Evolutionary conservation across 768 basidiomycete species (phyloP).

Genomic region (Naganishia onofrii): DNA sequence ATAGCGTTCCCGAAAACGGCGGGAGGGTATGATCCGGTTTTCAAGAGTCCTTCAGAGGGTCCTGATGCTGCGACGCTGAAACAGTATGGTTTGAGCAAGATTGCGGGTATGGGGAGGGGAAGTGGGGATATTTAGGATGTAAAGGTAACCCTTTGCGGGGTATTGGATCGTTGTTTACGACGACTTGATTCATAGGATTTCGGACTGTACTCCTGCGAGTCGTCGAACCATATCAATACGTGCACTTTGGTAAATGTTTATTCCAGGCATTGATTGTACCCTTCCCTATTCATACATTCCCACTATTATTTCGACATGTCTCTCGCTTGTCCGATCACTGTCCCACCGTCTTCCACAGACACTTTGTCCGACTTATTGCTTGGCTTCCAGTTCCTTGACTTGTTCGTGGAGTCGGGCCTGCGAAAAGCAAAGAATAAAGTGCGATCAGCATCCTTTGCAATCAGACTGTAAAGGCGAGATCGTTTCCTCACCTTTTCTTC

Average conservation of each 20-base stretch:
- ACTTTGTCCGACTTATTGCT: constrained; percentile 14
- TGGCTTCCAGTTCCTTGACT: constrained; percentile 30
- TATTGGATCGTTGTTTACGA: too few species aligned
- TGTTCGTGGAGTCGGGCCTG: constrained; percentile 24
- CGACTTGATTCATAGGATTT: too few species aligned
- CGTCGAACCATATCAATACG: background rate
- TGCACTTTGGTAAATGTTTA: background rate
- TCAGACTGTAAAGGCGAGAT: too few species aligned
- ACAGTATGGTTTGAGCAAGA: constrained; percentile 41
- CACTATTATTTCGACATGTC: constrained; percentile 1
- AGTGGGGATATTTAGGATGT: background rate
- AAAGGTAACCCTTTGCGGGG: background rate
- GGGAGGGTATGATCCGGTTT: constrained; percentile 77
- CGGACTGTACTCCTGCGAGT: too few species aligned
- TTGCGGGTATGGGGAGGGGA: background rate
- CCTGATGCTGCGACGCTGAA: constrained; percentile 38
- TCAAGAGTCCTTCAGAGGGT: constrained; percentile 73
- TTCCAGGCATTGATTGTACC: background rate
- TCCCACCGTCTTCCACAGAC: too few species aligned
- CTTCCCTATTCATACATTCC: constrained; percentile 14
- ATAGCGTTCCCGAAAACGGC: constrained; percentile 94
- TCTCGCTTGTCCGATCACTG: background rate
- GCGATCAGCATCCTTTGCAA: constrained; percentile 1
- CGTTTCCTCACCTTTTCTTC: constrained; percentile 29
- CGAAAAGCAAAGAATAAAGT: background rate